Evolutionary conservation across 345 rosid species (phyloP).

Genomic region (Salix suchowensis): DNA sequence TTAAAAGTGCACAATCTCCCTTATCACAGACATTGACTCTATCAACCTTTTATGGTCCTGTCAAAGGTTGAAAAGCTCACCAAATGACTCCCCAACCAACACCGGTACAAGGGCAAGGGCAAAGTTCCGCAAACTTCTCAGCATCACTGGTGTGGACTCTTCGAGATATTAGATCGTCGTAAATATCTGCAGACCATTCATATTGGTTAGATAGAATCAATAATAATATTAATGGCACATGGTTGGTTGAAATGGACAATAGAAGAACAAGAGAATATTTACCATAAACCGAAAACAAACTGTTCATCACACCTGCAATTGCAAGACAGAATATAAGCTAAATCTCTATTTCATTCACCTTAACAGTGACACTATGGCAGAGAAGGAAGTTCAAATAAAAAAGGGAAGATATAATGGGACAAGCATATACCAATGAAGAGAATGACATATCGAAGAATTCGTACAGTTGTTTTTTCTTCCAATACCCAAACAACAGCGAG

Average conservation of each 20-base stretch:
- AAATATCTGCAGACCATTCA: conserved; percentile 50
- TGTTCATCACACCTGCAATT: conserved; percentile 91
- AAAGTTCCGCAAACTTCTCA: conserved; percentile 95
- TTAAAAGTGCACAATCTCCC: not conserved
- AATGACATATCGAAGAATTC: conserved; percentile 83
- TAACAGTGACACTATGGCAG: not conserved
- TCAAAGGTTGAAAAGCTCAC: conserved; percentile 35
- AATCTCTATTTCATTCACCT: not conserved
- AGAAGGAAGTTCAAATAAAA: conserved; percentile 5
- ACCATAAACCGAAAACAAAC: conserved; percentile 97
- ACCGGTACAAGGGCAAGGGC: conserved; percentile 92
- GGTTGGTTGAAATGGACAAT: not conserved
- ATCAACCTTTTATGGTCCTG: not conserved
- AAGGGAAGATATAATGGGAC: not conserved
- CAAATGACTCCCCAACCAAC: conserved; percentile 95
- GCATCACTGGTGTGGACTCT: conserved; percentile 90
- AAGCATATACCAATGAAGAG: conserved; percentile 84
- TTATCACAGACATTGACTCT: too few relatives aligned
- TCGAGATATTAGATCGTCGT: conserved; percentile 90
- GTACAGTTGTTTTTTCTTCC: conserved; percentile 74
- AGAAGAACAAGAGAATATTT: conserved; percentile 8
- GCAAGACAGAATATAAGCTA: conserved; percentile 15
- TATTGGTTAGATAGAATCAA: not conserved
- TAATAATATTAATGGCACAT: not conserved
- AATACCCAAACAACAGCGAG: conserved; percentile 77